Base-by-base conservation (phyloP, 306 rosid genomes). In the Quercus variabilis region DNA sequence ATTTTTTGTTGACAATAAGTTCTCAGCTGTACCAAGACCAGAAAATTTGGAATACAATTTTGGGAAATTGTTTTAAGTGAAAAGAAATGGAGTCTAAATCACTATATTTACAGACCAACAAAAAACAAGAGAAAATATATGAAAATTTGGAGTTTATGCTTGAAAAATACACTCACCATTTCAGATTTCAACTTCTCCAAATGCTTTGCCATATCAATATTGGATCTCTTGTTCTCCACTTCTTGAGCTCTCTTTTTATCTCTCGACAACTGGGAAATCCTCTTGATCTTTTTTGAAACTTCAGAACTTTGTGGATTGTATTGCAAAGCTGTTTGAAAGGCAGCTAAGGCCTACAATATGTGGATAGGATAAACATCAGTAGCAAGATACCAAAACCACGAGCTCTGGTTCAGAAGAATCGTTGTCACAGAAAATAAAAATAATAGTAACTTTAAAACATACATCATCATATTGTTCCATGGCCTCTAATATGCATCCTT, bases 401-500 rank as follows among this genome's bases (percentile, higher is more conserved):
- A 74, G 54, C 77, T 41, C 73, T 41, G 38, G 68, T 23, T 21
- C 51, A 67, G 58, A 79, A 77, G 59, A 31, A 56, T 71, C 68
- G 35, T 69, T 38, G 18, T 28, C 58, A 64, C 60, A 81, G 80
- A 68, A 41, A 56, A 18, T 0, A 67, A 76, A 57, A 70, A 81
- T 72, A 69, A 67, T 76, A 60, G 73, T 33, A 62, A 74, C 74
- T 62, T 65, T 26, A 19, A 49, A 55, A 75, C 86, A 59, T 83
- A 93, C 99, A 81, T 96, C 92, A 31, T 96, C 98, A 56, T 91
- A 96, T 80, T 89, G 90, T 74, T 93, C 93, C 99, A 93, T 85
- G 76, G 93, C 97, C 85, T 96, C 99, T 80, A 96, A 84, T 82
- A 96, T 80, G 90, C 99, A 90, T 79, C 98, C 98, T 87, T 93